These are phyloP conservation scores for Sugiyamaella lignohabitans DNA, from an alignment of 805 yeast genomes.

Conservation along the genomic window DNA sequence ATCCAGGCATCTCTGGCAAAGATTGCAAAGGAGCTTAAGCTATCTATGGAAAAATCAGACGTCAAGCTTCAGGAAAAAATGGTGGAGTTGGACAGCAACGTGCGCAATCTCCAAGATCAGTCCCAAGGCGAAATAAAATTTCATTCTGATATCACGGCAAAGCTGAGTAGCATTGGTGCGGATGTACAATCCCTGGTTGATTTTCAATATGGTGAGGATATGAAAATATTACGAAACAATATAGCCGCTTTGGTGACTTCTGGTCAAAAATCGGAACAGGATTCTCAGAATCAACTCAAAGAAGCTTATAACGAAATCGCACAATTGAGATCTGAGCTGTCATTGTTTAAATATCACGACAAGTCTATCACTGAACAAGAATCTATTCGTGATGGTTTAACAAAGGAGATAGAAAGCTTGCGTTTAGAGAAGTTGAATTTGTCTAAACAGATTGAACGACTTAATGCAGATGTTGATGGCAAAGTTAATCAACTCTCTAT, in stretches of 20 bases:
- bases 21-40: too few species aligned
- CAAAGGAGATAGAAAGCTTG: neutral
- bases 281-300: neutral
- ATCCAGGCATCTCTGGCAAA: too few species aligned
- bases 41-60: too few species aligned
- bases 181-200: constrained; percentile 20
- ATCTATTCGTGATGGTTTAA: neutral
- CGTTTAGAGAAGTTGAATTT: neutral
- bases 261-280: neutral
- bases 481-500: constrained; percentile 27
- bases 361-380: neutral
- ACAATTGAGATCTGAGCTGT: constrained; percentile 6
- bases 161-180: constrained; percentile 13
- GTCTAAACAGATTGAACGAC: constrained; percentile 12
- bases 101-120: too few species aligned
- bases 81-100: too few species aligned
- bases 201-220: constrained; percentile 17
- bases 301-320: constrained; percentile 4
- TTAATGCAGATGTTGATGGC: constrained; percentile 24
- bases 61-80: too few species aligned
- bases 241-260: neutral
- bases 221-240: constrained; percentile 3
- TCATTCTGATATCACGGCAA: neutral
- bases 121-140: too few species aligned
- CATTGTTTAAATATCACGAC: constrained; percentile 2